Conservation (phyloP, 1,284 basidiomycete genomes). For the Melampsora larici-populina region DNA sequence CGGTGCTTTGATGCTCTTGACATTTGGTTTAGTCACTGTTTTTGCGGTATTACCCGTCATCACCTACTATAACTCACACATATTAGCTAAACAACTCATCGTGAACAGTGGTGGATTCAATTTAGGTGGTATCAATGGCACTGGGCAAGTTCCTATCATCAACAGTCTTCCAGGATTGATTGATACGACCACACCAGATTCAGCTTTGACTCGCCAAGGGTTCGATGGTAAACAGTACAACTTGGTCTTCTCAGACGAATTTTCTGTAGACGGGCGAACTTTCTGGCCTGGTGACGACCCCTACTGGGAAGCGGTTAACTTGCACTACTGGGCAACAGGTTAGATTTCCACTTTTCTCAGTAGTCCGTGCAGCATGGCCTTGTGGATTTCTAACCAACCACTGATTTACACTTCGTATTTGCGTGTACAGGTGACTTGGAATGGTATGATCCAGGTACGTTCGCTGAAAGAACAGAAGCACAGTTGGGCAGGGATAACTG, state of each 20-base stretch:
- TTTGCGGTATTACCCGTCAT: slow-evolving; percentile 23
- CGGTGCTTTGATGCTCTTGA: slow-evolving; percentile 15
- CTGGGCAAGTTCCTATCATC: slow-evolving; percentile 66
- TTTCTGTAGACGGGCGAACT: slow-evolving; percentile 61
- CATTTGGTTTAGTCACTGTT: slow-evolving; percentile 25
- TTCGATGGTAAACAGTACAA: slow-evolving; percentile 50
- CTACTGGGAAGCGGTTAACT: slow-evolving; percentile 60
- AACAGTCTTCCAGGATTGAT: slow-evolving; percentile 69
- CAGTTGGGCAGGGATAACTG: not conserved
- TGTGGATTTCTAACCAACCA: not conserved
- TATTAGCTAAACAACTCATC: slow-evolving; percentile 15
- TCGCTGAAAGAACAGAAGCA: not conserved
- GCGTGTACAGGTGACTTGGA: slow-evolving; percentile 59
- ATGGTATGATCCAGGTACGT: slow-evolving; percentile 62
- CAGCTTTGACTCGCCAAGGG: slow-evolving; percentile 57
- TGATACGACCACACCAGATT: slow-evolving; percentile 68
- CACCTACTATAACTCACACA: slow-evolving; percentile 9
- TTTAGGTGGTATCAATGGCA: slow-evolving; percentile 70
- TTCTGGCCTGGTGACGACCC: slow-evolving; percentile 66
- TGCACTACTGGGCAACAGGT: slow-evolving; percentile 70
- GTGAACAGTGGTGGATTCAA: slow-evolving; percentile 55
- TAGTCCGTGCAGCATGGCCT: not conserved
- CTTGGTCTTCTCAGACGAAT: slow-evolving; percentile 77
- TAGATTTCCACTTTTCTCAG: slow-evolving; percentile 49
- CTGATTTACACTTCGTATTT: not conserved